These are phyloP conservation scores for Hygrophila difformis DNA, from an alignment of 257 asterid genomes.

Conservation along the genomic window DNA sequence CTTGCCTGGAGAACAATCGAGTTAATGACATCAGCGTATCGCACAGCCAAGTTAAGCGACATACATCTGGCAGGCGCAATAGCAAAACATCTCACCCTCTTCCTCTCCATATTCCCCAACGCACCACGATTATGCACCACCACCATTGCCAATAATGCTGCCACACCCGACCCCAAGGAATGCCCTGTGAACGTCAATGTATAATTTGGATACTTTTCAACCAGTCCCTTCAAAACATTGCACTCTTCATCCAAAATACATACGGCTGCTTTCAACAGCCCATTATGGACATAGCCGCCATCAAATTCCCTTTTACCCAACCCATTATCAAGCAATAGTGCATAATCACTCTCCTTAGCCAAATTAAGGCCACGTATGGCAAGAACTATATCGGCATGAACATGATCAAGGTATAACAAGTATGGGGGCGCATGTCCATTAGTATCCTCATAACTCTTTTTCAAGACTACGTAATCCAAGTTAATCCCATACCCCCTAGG, in stretches of 20 bases:
- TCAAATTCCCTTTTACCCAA: constrained; percentile 65
- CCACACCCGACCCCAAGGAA: constrained; percentile 89
- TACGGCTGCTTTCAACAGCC: constrained; percentile 70
- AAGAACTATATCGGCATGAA: constrained; percentile 65
- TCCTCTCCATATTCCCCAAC: constrained; percentile 64
- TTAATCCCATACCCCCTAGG: constrained; percentile 62
- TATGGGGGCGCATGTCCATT: constrained; percentile 62
- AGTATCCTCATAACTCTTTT: constrained; percentile 43
- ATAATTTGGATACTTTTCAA: constrained; percentile 52
- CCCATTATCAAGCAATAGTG: constrained; percentile 62
- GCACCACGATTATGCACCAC: constrained; percentile 49
- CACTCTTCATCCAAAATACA: constrained; percentile 52
- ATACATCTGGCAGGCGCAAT: constrained; percentile 91
- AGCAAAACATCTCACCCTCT: constrained; percentile 67
- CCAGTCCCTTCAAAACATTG: constrained; percentile 46
- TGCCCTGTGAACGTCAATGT: constrained; percentile 78
- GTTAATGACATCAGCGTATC: constrained; percentile 82
- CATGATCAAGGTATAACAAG: constrained; percentile 66
- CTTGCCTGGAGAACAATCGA: constrained; percentile 81
- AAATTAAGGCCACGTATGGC: constrained; percentile 83
- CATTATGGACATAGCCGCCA: constrained; percentile 83
- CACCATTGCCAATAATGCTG: constrained; percentile 56
- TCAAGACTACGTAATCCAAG: constrained; percentile 44
- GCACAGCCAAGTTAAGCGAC: constrained; percentile 82
- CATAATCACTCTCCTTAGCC: constrained; percentile 80